Evolutionary conservation across 2,329 filamentous ascomycete species (phyloP).

Genomic region (Epicoccum nigrum): DNA sequence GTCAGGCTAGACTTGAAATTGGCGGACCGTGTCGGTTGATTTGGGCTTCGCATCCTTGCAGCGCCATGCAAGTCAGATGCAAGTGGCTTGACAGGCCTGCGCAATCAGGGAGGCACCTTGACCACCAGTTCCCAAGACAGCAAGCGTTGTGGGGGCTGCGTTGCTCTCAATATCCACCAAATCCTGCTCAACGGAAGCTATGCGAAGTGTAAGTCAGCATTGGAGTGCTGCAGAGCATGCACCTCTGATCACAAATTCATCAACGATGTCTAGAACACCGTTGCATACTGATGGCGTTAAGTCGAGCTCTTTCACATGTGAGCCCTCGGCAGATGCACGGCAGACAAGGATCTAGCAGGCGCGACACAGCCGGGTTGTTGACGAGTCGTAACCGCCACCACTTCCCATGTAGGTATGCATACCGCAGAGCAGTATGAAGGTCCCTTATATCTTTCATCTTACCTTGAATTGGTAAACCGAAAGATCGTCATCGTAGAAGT

Average conservation of each 20-base stretch:
- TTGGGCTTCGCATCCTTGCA: slow-evolving; percentile 31
- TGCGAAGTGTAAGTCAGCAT: background rate
- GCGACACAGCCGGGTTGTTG: slow-evolving; percentile 6
- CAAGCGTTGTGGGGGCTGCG: slow-evolving; percentile 20
- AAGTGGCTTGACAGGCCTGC: slow-evolving; percentile 33
- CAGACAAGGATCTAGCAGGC: slow-evolving; percentile 22
- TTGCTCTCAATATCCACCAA: slow-evolving; percentile 7
- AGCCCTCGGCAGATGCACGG: slow-evolving; percentile 16
- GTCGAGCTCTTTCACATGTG: slow-evolving; percentile 20
- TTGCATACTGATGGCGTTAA: background rate
- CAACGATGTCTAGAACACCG: background rate
- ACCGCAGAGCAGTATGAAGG: background rate
- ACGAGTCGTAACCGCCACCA: slow-evolving; percentile 19
- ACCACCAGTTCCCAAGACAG: slow-evolving; percentile 27
- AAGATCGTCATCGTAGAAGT: background rate
- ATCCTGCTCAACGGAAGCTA: background rate
- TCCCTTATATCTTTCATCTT: background rate
- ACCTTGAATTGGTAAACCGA: background rate
- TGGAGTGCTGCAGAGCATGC: background rate
- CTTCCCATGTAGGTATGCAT: background rate
- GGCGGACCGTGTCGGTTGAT: slow-evolving; percentile 19
- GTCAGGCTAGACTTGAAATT: slow-evolving; percentile 9
- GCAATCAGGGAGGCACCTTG: slow-evolving; percentile 22
- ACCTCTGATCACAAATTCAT: background rate
- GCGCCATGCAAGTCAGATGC: slow-evolving; percentile 36